Base-by-base conservation (phyloP, 257 asterid species). In the Misopates orontium region DNA sequence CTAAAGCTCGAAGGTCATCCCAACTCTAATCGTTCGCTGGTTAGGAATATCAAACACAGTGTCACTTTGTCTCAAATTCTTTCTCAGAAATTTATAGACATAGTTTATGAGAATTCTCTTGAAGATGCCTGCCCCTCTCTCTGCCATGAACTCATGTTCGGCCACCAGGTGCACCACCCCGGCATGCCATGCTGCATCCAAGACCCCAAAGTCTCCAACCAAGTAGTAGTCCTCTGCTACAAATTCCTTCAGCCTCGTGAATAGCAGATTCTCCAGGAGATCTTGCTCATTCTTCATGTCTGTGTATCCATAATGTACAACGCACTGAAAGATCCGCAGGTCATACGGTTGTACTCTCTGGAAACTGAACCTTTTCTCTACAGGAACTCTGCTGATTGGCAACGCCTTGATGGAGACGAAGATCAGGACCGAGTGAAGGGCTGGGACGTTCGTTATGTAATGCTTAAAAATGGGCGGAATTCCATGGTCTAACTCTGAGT, bases 381-480 rank as follows among this genome's bases (percentile, higher is more conserved):
- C 10, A 0, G 86, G 82, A 3, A 84, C 84, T 68, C 69, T 84
- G 54, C 85, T 80, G 7, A 79, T 77, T 0, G 84, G 86, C 11
- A 87, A 66, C 0, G 82, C 80, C 31, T 84, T 87, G 64, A 87
- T 62, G 13, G 89, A 82, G 0, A 77, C 89, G 10, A 87, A 83
- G 4, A 87, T 75, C 0, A 87, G 66, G 3, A 80, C 78, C 0
- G 86, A 75, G 67, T 84, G 89, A 9, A 87, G 68, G 1, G 76
- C 87, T 0, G 86, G 87, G 0, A 84, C 87, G 9, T 82, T 28
- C 7, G 36, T 7, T 1, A 80, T 79, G 0, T 82, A 87, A 48
- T 84, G 95, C 71, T 60, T 64, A 82, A 84, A 84, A 11, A 87
- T 84, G 0, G 87, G 91, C 1, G 91, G 91, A n/a, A 87, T 84